phyloP scores from a whole-genome alignment of 352 stramenopile genomes.

The Aphanomyces stellatus region DNA sequence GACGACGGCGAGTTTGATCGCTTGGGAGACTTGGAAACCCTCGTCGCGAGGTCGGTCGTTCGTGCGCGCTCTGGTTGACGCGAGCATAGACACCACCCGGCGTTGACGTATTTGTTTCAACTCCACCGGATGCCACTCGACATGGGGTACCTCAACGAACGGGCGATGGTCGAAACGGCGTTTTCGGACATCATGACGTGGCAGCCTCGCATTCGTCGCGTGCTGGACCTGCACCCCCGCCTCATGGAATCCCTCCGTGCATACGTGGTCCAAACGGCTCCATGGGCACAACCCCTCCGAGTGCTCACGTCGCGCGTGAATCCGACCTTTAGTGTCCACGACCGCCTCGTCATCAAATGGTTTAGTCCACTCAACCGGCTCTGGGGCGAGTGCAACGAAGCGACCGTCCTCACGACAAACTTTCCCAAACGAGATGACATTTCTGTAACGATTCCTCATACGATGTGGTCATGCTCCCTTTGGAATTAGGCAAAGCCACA shows the following conservation, averaged over 20 bases:
- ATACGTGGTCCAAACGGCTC: slow-evolving; percentile 30
- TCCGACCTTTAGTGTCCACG: slow-evolving; percentile 59
- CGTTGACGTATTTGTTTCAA: neutral
- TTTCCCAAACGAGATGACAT: slow-evolving; percentile 26
- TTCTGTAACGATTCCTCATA: neutral
- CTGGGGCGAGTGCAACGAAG: slow-evolving; percentile 71
- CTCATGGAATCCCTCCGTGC: neutral
- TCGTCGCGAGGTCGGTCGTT: slow-evolving; percentile 22
- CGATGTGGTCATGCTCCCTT: neutral
- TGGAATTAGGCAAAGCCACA: too few species aligned
- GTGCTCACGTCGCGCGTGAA: slow-evolving; percentile 77
- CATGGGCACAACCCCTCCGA: too few species aligned
- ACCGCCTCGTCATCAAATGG: slow-evolving; percentile 61
- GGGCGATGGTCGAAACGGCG: neutral
- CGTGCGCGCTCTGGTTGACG: neutral
- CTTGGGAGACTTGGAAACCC: slow-evolving; percentile 43
- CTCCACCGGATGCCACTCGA: neutral
- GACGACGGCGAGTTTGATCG: slow-evolving; percentile 52
- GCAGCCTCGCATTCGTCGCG: neutral
- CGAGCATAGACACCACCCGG: neutral
- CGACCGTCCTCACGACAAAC: slow-evolving; percentile 48
- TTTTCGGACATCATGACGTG: slow-evolving; percentile 9
- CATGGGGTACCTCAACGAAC: slow-evolving; percentile 5
- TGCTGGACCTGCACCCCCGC: neutral
- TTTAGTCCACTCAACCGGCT: slow-evolving; percentile 79